Conservation (phyloP, 1,139 yeast genomes). For the Debaryomyces sp. region DNA sequence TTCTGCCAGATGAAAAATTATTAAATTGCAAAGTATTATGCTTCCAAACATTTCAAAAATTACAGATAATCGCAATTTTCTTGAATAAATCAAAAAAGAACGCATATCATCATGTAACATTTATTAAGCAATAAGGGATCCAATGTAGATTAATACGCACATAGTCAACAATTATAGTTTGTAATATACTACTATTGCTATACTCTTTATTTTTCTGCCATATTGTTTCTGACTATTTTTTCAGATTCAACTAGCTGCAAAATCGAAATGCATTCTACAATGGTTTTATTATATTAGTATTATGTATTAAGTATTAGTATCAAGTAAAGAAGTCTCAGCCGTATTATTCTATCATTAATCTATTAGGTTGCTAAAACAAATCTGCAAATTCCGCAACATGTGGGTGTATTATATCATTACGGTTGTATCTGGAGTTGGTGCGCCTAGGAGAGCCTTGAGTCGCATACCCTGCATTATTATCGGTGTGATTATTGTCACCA, state of each 20-base stretch:
- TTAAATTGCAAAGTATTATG: too few relatives aligned
- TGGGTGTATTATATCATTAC: slow-evolving; percentile 32
- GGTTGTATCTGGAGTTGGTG: slow-evolving; percentile 3
- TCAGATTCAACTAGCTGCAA: too few relatives aligned
- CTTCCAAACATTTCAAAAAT: not conserved
- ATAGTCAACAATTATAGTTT: too few relatives aligned
- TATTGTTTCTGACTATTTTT: too few relatives aligned
- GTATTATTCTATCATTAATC: slow-evolving; percentile 1
- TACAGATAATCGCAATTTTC: not conserved
- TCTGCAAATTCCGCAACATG: slow-evolving; percentile 53
- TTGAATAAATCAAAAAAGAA: not conserved
- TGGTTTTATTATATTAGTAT: too few relatives aligned
- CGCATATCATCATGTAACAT: too few relatives aligned
- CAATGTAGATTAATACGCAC: too few relatives aligned
- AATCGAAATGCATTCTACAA: not conserved
- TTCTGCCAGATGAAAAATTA: too few relatives aligned
- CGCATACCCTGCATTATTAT: slow-evolving; percentile 3
- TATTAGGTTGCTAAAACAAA: slow-evolving; percentile 31
- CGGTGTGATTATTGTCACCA: not conserved
- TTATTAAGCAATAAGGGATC: too few relatives aligned
- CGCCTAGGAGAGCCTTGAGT: slow-evolving; percentile 3
- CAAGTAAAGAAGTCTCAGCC: not conserved
- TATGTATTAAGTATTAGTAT: too few relatives aligned
- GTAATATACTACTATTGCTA: too few relatives aligned
- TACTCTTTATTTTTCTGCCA: too few relatives aligned